Evolutionary conservation across 257 asterid species (phyloP).

Genomic region (Solanum pinnatisectum): DNA sequence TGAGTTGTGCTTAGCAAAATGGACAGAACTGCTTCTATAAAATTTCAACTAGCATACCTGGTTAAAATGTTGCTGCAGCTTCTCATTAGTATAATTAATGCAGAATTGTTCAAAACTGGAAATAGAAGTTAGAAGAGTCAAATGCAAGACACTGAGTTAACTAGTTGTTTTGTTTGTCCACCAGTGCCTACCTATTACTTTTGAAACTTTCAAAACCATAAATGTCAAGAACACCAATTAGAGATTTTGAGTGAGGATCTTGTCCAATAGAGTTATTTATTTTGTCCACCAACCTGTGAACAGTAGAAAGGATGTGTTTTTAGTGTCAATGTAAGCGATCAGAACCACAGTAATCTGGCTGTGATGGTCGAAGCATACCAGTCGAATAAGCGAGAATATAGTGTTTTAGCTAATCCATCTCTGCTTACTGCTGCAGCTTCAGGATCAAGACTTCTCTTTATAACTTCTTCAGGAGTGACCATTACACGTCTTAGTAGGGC

Average conservation of each 20-base stretch:
- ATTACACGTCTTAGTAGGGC: slow-evolving; percentile 89
- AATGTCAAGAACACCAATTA: slow-evolving; percentile 96
- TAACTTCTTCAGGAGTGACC: slow-evolving; percentile 99
- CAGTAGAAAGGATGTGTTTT: not conserved
- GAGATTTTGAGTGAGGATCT: slow-evolving; percentile 66
- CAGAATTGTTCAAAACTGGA: slow-evolving; percentile 95
- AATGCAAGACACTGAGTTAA: not conserved
- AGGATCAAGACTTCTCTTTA: slow-evolving; percentile 97
- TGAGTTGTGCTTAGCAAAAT: slow-evolving; percentile 11
- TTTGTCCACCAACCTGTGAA: slow-evolving; percentile 87
- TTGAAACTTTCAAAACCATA: slow-evolving; percentile 98
- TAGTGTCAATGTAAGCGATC: not conserved
- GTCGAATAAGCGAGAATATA: slow-evolving; percentile 89
- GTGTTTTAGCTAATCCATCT: slow-evolving; percentile 88
- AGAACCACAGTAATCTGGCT: not conserved
- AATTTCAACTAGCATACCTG: slow-evolving; percentile 42
- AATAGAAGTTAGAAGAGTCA: slow-evolving; percentile 4
- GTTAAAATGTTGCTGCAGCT: slow-evolving; percentile 98
- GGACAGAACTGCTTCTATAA: slow-evolving; percentile 3
- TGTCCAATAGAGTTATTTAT: slow-evolving; percentile 88
- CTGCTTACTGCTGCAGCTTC: slow-evolving; percentile 73
- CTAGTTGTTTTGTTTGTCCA: not conserved
- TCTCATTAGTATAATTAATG: slow-evolving; percentile 92
- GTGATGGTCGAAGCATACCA: slow-evolving; percentile 39
- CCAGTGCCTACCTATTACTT: slow-evolving; percentile 57